Evolutionary conservation across 1,284 basidiomycete species (phyloP).

Genomic region (Puccinia polysora): DNA sequence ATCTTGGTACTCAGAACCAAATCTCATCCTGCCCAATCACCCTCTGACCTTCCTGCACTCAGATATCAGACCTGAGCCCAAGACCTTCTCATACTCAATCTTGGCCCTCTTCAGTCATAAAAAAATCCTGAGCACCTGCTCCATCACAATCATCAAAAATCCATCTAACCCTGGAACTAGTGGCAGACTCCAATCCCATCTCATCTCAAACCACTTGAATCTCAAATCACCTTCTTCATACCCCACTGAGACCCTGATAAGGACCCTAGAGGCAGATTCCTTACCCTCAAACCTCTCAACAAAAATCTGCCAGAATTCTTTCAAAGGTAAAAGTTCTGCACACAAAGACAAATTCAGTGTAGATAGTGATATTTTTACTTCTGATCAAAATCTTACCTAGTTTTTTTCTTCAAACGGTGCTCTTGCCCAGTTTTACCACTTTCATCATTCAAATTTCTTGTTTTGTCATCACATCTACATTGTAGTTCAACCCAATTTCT

Average conservation of each 20-base stretch:
- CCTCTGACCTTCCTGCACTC: conserved; percentile 36
- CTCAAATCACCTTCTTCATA: neutral
- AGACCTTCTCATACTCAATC: conserved; percentile 19
- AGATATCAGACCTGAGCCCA: conserved; percentile 25
- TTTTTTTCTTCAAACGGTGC: too few species aligned
- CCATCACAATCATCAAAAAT: neutral
- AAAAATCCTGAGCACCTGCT: conserved; percentile 5
- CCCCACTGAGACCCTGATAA: neutral
- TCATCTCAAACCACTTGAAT: neutral
- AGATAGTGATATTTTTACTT: too few species aligned
- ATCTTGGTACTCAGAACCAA: conserved; percentile 42
- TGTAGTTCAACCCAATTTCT: too few species aligned
- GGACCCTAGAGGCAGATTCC: neutral
- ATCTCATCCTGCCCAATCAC: conserved; percentile 32
- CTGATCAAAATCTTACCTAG: too few species aligned
- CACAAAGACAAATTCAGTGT: too few species aligned
- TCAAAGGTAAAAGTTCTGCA: neutral
- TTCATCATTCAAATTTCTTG: too few species aligned
- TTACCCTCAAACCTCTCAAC: conserved; percentile 13
- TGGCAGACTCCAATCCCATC: neutral
- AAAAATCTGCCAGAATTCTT: neutral
- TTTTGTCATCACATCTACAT: too few species aligned
- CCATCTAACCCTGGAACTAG: neutral
- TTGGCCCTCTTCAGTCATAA: conserved; percentile 26
- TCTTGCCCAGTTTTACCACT: too few species aligned